phyloP scores from a whole-genome alignment of 1,139 yeast species.

The Yamadazyma taylorii region DNA sequence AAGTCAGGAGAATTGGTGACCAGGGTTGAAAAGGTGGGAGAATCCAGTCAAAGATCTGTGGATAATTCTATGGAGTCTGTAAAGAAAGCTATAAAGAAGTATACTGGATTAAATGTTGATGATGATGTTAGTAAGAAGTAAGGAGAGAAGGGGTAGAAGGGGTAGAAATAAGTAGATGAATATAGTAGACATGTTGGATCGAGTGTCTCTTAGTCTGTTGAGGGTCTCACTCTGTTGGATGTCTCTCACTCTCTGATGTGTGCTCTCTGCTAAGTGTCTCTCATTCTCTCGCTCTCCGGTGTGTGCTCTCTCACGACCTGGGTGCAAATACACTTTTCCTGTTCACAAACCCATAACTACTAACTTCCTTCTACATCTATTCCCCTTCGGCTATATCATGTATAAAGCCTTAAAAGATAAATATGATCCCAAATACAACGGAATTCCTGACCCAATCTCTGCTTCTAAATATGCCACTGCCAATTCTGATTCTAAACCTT shows the following conservation, averaged over 20 bases:
- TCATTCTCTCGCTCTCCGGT: too few species aligned
- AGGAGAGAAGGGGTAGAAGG: too few species aligned
- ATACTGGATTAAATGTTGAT: slow-evolving; percentile 69
- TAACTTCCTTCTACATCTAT: not conserved
- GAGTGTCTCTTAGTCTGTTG: too few species aligned
- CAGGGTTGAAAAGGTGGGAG: slow-evolving; percentile 40
- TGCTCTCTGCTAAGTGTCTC: too few species aligned
- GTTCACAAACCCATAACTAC: not conserved
- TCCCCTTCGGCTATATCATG: not conserved
- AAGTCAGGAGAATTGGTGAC: slow-evolving; percentile 49
- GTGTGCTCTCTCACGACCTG: too few species aligned
- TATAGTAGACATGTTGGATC: too few species aligned
- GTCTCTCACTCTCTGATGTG: too few species aligned
- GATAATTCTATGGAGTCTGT: slow-evolving; percentile 42
- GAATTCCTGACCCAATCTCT: not conserved
- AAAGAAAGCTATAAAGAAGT: slow-evolving; percentile 51
- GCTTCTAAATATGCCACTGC: slow-evolving; percentile 7
- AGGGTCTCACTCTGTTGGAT: too few species aligned
- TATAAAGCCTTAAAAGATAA: slow-evolving; percentile 3
- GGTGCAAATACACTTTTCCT: too few species aligned
- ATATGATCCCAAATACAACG: not conserved
- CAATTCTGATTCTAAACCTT: not conserved
- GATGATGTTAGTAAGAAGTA: slow-evolving; percentile 61
- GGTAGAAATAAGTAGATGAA: too few species aligned
- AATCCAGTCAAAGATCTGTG: slow-evolving; percentile 38